Conservation (phyloP, 2,329 filamentous ascomycete species). For the Exserohilum turcica region DNA sequence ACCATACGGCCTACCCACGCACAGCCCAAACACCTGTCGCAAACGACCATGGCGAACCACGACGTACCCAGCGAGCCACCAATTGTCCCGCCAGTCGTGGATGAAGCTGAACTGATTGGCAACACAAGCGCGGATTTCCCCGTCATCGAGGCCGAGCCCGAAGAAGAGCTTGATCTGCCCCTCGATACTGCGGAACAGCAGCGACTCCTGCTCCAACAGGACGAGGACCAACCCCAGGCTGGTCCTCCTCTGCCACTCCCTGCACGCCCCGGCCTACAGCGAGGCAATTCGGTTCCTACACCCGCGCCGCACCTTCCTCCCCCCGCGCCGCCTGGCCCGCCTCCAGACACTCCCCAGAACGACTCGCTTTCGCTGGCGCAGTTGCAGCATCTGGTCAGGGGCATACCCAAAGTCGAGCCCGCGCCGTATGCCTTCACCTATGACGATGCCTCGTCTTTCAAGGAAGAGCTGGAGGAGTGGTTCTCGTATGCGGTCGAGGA, state of each 20-base stretch:
- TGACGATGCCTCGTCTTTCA: conserved; percentile 62
- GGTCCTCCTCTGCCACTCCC: conserved; percentile 33
- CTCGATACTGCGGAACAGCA: conserved; percentile 46
- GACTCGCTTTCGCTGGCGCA: conserved; percentile 56
- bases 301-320: conserved; percentile 52
- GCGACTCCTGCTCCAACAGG: conserved; percentile 36
- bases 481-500: conserved; percentile 91
- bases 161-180: conserved; percentile 42
- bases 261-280: conserved; percentile 47
- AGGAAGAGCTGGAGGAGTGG: conserved; percentile 96
- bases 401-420: conserved; percentile 51
- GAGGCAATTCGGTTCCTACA: conserved; percentile 49
- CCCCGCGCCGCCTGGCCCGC: conserved; percentile 45
- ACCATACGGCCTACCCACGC: conserved; percentile 17
- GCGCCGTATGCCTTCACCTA: conserved; percentile 76
- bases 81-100: conserved; percentile 44
- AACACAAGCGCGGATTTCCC: conserved; percentile 37
- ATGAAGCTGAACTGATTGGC: conserved; percentile 46
- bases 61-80: conserved; percentile 32
- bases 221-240: conserved; percentile 17
- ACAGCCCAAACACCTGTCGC: conserved; percentile 15
- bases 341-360: conserved; percentile 40
- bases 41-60: conserved; percentile 35
- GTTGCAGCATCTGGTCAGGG: conserved; percentile 51
- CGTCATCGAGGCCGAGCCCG: conserved; percentile 39